Evolutionary conservation across 306 rosid species (phyloP).

Genomic region (Fragaria iinumae): DNA sequence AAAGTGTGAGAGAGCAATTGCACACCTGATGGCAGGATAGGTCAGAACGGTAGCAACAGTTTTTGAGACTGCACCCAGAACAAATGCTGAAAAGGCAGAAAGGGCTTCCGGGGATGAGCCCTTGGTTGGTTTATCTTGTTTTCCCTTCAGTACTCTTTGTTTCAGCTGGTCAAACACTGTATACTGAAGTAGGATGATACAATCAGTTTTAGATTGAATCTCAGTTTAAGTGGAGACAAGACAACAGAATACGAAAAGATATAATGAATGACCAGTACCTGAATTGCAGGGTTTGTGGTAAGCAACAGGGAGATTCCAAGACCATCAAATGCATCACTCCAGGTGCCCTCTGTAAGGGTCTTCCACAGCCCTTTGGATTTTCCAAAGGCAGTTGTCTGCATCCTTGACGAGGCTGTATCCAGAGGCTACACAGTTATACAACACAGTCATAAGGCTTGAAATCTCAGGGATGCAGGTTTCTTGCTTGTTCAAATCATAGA

Average conservation of each 20-base stretch:
- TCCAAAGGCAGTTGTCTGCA: slow-evolving; percentile 96
- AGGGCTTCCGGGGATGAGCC: slow-evolving; percentile 63
- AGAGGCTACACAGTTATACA: slow-evolving; percentile 71
- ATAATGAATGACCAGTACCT: slow-evolving; percentile 44
- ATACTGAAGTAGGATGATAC: slow-evolving; percentile 46
- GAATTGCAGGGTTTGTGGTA: slow-evolving; percentile 95
- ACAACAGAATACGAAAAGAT: not conserved
- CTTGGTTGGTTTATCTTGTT: slow-evolving; percentile 33
- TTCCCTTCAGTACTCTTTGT: slow-evolving; percentile 48
- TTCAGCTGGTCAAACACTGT: slow-evolving; percentile 98
- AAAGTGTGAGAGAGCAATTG: slow-evolving; percentile 25
- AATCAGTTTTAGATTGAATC: slow-evolving; percentile 27
- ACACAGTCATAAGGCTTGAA: slow-evolving; percentile 35
- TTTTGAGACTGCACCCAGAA: slow-evolving; percentile 86
- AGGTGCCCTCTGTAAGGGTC: slow-evolving; percentile 85
- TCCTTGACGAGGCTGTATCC: slow-evolving; percentile 96
- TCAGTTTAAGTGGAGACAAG: not conserved
- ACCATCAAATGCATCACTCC: slow-evolving; percentile 96
- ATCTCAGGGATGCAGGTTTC: slow-evolving; percentile 10
- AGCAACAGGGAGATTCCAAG: slow-evolving; percentile 87
- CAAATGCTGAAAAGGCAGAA: slow-evolving; percentile 82
- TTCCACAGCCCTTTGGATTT: slow-evolving; percentile 83
- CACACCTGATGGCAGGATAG: slow-evolving; percentile 94
- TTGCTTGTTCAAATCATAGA: slow-evolving; percentile 6
- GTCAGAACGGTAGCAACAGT: slow-evolving; percentile 80